Conservation (phyloP, 495 filamentous ascomycete genomes). For the Lasiosphaeria hispida region DNA sequence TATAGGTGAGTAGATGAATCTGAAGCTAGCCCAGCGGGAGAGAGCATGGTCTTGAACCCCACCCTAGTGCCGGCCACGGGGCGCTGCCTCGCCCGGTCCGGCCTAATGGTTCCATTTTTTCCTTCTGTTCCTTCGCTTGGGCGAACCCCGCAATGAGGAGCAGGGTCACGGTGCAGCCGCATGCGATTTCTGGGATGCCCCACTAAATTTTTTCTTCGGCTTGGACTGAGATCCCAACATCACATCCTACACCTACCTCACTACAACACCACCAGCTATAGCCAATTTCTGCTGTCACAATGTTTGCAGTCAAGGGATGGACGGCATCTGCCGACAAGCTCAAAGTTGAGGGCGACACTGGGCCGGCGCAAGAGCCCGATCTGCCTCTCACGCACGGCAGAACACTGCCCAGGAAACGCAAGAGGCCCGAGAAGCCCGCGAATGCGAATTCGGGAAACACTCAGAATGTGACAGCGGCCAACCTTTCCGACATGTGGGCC, state of each 20-base stretch:
- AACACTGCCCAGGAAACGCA: slow-evolving; percentile 51
- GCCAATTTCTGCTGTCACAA: slow-evolving; percentile 31
- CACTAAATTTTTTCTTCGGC: slow-evolving; percentile 16
- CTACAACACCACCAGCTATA: neutral
- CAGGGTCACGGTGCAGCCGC: neutral
- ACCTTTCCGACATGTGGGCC: slow-evolving; percentile 75
- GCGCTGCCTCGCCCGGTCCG: too few species aligned
- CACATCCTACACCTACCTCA: neutral
- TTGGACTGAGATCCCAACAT: neutral
- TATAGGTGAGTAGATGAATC: too few species aligned
- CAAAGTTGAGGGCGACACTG: slow-evolving; percentile 57
- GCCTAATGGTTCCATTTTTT: too few species aligned
- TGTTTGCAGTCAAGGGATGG: slow-evolving; percentile 96
- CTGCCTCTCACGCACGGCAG: slow-evolving; percentile 1
- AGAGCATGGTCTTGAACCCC: too few species aligned
- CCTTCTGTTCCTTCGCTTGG: neutral
- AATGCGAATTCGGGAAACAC: neutral
- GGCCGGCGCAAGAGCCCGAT: slow-evolving; percentile 33
- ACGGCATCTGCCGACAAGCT: slow-evolving; percentile 67
- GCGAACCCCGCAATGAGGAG: neutral
- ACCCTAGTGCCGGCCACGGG: too few species aligned
- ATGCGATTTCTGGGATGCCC: neutral
- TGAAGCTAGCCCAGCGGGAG: too few species aligned
- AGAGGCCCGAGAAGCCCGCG: slow-evolving; percentile 51
- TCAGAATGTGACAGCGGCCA: slow-evolving; percentile 59